These are phyloP conservation scores for Fraxinus sp. DNA, from an alignment of 305 asterid species.

Conservation along the genomic window DNA sequence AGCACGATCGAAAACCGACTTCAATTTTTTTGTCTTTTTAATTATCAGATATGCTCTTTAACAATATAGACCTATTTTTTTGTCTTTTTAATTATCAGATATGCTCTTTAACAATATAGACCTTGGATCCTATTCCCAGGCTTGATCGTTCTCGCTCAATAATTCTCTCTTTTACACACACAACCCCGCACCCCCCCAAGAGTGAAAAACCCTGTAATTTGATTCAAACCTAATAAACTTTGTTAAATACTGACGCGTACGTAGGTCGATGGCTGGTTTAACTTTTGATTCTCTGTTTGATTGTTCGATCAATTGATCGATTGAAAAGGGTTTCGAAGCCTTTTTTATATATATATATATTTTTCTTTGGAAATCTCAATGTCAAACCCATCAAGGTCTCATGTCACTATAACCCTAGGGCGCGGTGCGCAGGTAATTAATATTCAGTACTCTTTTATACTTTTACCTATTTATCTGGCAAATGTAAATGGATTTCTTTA, in stretches of 20 bases:
- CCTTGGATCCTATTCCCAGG: no score
- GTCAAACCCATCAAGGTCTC: slow-evolving; percentile 74
- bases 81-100: no score
- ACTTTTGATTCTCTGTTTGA: not conserved
- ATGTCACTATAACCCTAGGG: slow-evolving; percentile 80
- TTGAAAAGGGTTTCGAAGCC: not conserved
- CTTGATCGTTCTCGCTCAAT: no score
- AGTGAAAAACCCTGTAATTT: not conserved
- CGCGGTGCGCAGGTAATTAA: slow-evolving; percentile 64
- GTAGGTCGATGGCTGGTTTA: not conserved
- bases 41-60: no score
- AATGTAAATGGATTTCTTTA: not conserved
- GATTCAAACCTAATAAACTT: not conserved
- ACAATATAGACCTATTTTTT: no score
- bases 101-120: no score
- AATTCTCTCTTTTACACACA: no score
- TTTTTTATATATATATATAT: no score
- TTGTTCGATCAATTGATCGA: not conserved
- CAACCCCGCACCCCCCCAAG: no score
- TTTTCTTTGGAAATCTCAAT: slow-evolving; percentile 26
- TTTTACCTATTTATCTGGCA: not conserved
- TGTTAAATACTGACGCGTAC: not conserved
- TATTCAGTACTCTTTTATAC: not conserved
- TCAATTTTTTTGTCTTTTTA: no score
- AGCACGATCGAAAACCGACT: no score